phyloP scores from a whole-genome alignment of 768 basidiomycete species.

The Lactifluus subvellereus region DNA sequence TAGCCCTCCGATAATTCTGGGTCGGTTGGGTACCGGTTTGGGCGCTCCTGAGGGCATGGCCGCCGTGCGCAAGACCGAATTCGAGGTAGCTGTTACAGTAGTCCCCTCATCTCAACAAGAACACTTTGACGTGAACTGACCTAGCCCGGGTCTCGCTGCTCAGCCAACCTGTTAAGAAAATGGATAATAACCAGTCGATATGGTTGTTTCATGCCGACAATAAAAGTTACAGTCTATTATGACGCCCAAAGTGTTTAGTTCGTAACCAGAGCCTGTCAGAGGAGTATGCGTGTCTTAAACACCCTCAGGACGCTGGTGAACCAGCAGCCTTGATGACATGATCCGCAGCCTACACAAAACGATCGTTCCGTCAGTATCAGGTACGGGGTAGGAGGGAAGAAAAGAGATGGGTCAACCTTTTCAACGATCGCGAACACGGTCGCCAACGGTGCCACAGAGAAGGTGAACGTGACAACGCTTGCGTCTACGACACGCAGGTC shows the following conservation, averaged over 20 bases:
- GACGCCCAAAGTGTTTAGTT: neutral
- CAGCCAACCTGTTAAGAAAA: too few species aligned
- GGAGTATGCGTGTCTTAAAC: neutral
- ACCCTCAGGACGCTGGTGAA: neutral
- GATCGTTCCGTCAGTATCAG: neutral
- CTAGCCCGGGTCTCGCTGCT: too few species aligned
- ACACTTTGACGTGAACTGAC: too few species aligned
- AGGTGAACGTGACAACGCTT: constrained; percentile 21
- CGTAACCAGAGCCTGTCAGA: neutral
- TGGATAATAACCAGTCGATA: neutral
- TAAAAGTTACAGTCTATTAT: constrained; percentile 2
- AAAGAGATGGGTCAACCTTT: constrained; percentile 5
- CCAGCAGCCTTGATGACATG: constrained; percentile 13
- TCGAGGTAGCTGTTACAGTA: too few species aligned
- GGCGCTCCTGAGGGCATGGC: too few species aligned
- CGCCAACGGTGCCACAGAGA: constrained; percentile 20
- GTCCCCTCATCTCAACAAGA: too few species aligned
- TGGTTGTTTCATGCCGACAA: neutral
- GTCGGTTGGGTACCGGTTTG: too few species aligned
- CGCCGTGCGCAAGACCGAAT: too few species aligned
- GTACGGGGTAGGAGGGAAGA: neutral
- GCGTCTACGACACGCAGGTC: constrained; percentile 34
- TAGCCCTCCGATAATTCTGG: too few species aligned
- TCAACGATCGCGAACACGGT: constrained; percentile 22
- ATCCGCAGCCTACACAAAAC: constrained; percentile 16